Conservation (phyloP, 2,329 filamentous ascomycete species). For the Exophiala sp. region DNA sequence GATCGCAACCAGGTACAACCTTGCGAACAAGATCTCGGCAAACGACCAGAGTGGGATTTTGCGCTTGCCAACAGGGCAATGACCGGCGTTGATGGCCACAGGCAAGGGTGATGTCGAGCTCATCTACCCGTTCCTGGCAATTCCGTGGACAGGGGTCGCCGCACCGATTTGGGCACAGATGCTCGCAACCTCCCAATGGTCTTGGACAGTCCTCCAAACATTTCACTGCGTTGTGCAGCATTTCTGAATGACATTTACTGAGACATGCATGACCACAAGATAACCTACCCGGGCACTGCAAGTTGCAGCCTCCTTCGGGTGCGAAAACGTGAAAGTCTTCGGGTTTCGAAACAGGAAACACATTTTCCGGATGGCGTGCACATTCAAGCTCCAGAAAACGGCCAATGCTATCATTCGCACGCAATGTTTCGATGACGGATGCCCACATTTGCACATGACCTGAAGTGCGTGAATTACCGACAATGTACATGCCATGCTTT, state of each 20-base stretch:
- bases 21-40: slow-evolving; percentile 51
- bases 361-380: slow-evolving; percentile 55
- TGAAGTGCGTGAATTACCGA: slow-evolving; percentile 36
- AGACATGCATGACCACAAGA: slow-evolving; percentile 45
- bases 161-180: slow-evolving; percentile 41
- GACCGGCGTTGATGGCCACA: slow-evolving; percentile 33
- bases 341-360: slow-evolving; percentile 51
- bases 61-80: slow-evolving; percentile 39
- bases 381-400: slow-evolving; percentile 54
- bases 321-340: slow-evolving; percentile 55
- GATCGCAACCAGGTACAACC: slow-evolving; percentile 53
- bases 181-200: slow-evolving; percentile 37
- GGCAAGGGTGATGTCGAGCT: slow-evolving; percentile 29
- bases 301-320: slow-evolving; percentile 61
- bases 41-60: slow-evolving; percentile 43
- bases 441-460: slow-evolving; percentile 60
- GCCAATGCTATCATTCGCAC: slow-evolving; percentile 47
- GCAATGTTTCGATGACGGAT: slow-evolving; percentile 54
- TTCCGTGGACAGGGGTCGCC: slow-evolving; percentile 37
- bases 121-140: slow-evolving; percentile 19
- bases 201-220: slow-evolving; percentile 43
- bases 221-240: slow-evolving; percentile 40
- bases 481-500: slow-evolving; percentile 68
- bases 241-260: slow-evolving; percentile 44
- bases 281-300: slow-evolving; percentile 46